Percentiles rank a stretch among this genome's conserved stretches.
Evolutionary conservation across 305 asterid genomes (phyloP).

Genomic region (Fraxinus platypoda): DNA sequence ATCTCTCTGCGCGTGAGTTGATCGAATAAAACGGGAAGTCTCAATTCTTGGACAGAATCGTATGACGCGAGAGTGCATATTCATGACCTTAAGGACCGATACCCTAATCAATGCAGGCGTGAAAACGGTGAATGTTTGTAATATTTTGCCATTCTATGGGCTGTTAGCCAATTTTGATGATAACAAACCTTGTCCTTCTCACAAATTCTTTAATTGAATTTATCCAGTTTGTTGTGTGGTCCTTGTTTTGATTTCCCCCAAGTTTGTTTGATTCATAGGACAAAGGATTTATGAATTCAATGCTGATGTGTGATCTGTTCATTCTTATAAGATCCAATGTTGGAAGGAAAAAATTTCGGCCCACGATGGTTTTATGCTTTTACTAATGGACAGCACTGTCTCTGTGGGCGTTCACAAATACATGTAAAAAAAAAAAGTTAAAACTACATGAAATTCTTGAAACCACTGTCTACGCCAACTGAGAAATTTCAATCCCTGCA

Average conservation of each 20-base stretch:
- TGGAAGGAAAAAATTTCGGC: not conserved
- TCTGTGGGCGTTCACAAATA: not conserved
- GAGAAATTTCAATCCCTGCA: constrained; percentile 8
- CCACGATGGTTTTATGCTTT: not conserved
- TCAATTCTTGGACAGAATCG: not conserved
- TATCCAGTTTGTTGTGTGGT: not conserved
- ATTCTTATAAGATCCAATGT: not conserved
- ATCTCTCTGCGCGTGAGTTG: not conserved
- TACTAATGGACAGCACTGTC: not conserved
- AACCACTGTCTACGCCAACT: constrained; percentile 47
- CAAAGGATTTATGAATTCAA: not conserved
- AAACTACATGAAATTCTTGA: constrained; percentile 34
- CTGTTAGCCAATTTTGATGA: not conserved
- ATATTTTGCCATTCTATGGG: not conserved
- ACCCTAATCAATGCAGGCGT: not conserved
- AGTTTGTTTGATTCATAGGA: not conserved
- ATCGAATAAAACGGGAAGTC: not conserved
- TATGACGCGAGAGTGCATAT: not conserved
- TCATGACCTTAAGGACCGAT: not conserved
- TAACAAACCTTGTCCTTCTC: not conserved
- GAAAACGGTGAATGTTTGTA: not conserved
- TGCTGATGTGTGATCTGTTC: constrained; percentile 1
- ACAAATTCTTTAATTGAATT: not conserved
- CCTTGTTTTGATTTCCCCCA: not conserved
- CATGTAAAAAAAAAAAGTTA: constrained; percentile 14